A percentile compares a stretch with the other conserved stretches of the same genome.
Conservation (phyloP, 441 rosid genomes). For the Melastoma candidum region DNA sequence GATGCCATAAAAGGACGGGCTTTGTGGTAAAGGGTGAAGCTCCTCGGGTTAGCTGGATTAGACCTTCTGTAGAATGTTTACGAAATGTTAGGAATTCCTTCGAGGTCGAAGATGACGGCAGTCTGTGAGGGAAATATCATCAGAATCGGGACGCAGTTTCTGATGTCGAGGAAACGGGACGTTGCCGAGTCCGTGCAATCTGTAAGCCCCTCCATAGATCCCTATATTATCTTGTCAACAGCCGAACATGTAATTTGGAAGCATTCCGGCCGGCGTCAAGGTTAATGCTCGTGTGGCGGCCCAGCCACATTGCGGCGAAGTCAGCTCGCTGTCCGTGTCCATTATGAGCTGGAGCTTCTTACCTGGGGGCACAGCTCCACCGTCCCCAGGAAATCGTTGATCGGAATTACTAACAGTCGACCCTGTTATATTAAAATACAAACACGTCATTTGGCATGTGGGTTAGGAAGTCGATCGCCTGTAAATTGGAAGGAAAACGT, state of each 20-base stretch:
- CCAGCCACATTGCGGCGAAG: constrained; percentile 11
- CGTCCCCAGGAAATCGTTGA: constrained; percentile 6
- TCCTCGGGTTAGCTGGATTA: not conserved
- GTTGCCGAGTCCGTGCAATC: not conserved
- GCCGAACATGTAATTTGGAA: not conserved
- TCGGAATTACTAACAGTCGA: too few species aligned
- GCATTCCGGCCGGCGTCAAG: too few species aligned
- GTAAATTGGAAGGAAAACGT: too few species aligned
- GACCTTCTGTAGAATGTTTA: not conserved
- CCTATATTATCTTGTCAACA: not conserved
- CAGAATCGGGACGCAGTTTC: not conserved
- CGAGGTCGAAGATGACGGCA: constrained; percentile 1
- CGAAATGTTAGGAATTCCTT: constrained; percentile 4
- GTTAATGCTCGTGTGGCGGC: too few species aligned
- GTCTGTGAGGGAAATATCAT: not conserved
- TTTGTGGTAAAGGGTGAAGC: not conserved
- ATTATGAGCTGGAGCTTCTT: constrained; percentile 5
- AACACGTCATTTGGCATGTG: too few species aligned
- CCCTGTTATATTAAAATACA: too few species aligned
- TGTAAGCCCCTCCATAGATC: not conserved
- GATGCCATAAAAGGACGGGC: constrained; percentile 2
- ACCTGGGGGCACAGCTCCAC: constrained; percentile 9
- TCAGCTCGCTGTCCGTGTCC: constrained; percentile 10
- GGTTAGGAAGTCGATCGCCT: too few species aligned
- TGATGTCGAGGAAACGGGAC: not conserved